These are phyloP conservation scores for Sedum album DNA, from an alignment of 164 flowering plant species.

Conservation along the genomic window DNA sequence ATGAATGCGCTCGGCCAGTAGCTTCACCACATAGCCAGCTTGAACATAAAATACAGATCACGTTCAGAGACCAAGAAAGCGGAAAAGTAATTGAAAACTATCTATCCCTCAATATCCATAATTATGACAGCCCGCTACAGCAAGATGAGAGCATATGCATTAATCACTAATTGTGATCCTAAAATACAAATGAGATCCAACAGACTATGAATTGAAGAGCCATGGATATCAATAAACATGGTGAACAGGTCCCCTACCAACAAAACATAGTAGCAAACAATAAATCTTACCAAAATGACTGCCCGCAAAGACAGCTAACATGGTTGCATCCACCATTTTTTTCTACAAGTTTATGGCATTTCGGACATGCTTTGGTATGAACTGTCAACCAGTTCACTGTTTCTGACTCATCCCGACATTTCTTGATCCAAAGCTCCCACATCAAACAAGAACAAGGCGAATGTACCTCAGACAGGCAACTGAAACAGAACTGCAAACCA, in stretches of 20 bases:
- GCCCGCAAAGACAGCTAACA: slow-evolving; percentile 76
- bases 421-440: slow-evolving; percentile 90
- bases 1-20: slow-evolving; percentile 46
- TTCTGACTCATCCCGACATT: slow-evolving; percentile 82
- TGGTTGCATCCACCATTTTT: slow-evolving; percentile 93
- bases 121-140: no score
- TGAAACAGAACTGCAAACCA: slow-evolving; percentile 80
- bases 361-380: slow-evolving; percentile 82
- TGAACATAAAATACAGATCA: slow-evolving; percentile 4
- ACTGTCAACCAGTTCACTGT: slow-evolving; percentile 80
- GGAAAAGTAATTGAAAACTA: neutral
- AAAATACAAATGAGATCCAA: neutral
- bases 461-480: slow-evolving; percentile 71
- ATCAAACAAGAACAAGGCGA: slow-evolving; percentile 92
- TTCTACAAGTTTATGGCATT: slow-evolving; percentile 80
- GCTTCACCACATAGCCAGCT: slow-evolving; percentile 71
- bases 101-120: neutral
- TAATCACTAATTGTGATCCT: neutral
- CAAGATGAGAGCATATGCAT: no score
- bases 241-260: neutral
- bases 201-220: no score
- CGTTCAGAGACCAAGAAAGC: neutral
- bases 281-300: slow-evolving; percentile 69
- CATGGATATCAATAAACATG: neutral
- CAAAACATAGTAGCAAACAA: neutral